Base-by-base conservation (phyloP, 1,139 yeast species). In the Diutina rugosa region DNA sequence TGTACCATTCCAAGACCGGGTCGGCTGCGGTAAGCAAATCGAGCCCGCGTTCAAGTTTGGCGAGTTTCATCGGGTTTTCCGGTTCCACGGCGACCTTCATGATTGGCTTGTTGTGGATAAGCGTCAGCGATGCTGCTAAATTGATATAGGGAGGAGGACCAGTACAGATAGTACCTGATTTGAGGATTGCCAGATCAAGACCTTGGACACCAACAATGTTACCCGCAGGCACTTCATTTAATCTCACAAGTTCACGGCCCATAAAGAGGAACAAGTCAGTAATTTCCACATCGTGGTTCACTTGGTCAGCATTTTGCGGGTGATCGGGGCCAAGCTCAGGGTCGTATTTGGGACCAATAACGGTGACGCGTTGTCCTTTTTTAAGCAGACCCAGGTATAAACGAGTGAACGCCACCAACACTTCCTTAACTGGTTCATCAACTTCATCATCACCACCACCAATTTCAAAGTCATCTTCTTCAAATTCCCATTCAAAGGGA, bases 71-170 rank as follows among this genome's bases (percentile, higher is more conserved):
- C 6, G 97, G 96, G 64, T 90, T 87, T 4, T 82, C 85, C 1
- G 99, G 97, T 65, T 95, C 99, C 12, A 95, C 77, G 0, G 99
- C 98, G 46, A 93, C 96, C 63, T 90, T 83, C 66, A 95, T 88
- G 66, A 95, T 91, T 0, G 99, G 99, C 49, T 76, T 76, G 60
- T 76, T 91, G 81, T 60, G 90, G 72, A 65, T 84, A 76, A 76
- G 70, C 0, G 77, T 69, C 0, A 69, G 82, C 59, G 70, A 82
- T 69, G 66, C 85, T 65, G 73, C 95, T 80, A 59, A 93, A 86
- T 67, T 95, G 67, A 74, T 85, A 81, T 59, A 90, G 74, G 69
- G 95, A 70, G 46, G 76, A 64, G 60, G 76, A 62, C 70, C 65
- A 0, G 77, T 68, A 59, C 59, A 58, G 53, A 93, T 69, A 0